A percentile compares a stretch with the other conserved stretches of the same genome.
phyloP scores from a whole-genome alignment of 179 eudicot genomes.

The Beta corolliflora region DNA sequence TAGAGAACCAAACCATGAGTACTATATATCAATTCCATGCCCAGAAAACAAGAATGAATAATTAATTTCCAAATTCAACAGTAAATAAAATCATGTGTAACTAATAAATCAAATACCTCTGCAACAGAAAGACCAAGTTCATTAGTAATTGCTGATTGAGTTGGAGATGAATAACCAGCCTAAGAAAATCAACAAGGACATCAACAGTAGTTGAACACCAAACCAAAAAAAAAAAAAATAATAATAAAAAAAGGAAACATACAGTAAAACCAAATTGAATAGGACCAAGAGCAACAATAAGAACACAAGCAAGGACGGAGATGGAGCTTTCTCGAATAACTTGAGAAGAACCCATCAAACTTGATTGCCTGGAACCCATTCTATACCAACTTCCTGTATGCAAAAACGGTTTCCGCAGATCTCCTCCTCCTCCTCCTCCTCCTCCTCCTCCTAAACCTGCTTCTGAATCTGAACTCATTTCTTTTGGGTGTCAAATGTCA shows the following conservation, averaged over 20 bases:
- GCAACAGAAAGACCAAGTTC: slow-evolving; percentile 79
- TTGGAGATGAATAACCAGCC: slow-evolving; percentile 90
- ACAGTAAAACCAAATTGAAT: slow-evolving; percentile 98
- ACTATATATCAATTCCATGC: slow-evolving; percentile 45
- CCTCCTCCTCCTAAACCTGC: slow-evolving; percentile 34
- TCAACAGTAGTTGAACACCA: background rate
- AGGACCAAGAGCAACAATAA: slow-evolving; percentile 92
- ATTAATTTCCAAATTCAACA: background rate
- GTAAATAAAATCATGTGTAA: background rate
- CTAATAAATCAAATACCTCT: slow-evolving; percentile 50
- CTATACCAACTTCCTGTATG: slow-evolving; percentile 98
- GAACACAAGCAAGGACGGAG: slow-evolving; percentile 88
- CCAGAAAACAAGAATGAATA: slow-evolving; percentile 17
- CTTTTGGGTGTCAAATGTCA: background rate
- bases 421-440: slow-evolving; percentile 25
- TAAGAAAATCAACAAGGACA: slow-evolving; percentile 22
- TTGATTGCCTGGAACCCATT: slow-evolving; percentile 91
- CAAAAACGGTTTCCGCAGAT: slow-evolving; percentile 80
- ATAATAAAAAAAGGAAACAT: background rate
- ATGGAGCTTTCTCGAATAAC: slow-evolving; percentile 74
- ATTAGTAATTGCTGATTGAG: slow-evolving; percentile 66
- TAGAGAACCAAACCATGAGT: slow-evolving; percentile 85
- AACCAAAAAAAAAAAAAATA: background rate
- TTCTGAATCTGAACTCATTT: slow-evolving; percentile 72
- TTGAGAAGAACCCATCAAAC: slow-evolving; percentile 76